Evolutionary conservation across 768 basidiomycete species (phyloP).

Genomic region (Paxillus rubicundulus): DNA sequence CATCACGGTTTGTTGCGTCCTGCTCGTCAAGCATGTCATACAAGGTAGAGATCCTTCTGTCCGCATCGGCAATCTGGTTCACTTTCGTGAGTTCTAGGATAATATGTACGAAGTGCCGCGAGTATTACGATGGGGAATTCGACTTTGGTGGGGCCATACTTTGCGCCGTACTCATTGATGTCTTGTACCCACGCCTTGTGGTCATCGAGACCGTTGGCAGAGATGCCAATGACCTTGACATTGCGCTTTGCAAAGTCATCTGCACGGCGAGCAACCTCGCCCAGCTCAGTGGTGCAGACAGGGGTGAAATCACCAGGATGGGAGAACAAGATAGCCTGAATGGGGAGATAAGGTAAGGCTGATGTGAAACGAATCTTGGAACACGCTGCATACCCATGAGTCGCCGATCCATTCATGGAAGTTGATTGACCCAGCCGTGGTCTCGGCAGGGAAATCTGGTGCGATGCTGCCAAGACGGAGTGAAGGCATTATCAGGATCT

Average conservation of each 20-base stretch:
- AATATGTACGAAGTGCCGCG: background rate
- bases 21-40: constrained; percentile 98
- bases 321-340: constrained; percentile 86
- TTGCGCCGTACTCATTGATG: constrained; percentile 77
- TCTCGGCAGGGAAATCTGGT: constrained; percentile 89
- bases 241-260: constrained; percentile 82
- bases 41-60: constrained; percentile 77
- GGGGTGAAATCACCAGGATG: constrained; percentile 94
- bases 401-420: constrained; percentile 92
- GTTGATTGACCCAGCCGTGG: constrained; percentile 81
- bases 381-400: constrained; percentile 68
- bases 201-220: constrained; percentile 82
- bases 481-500: constrained; percentile 36
- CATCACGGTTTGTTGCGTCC: constrained; percentile 86
- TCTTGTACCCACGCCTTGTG: constrained; percentile 90
- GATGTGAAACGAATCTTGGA: background rate
- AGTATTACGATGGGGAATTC: constrained; percentile 82
- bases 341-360: background rate
- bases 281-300: constrained; percentile 96
- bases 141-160: constrained; percentile 67
- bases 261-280: constrained; percentile 87
- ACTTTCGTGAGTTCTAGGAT: constrained; percentile 9
- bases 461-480: constrained; percentile 86
- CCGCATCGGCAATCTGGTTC: constrained; percentile 83
- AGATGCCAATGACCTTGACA: constrained; percentile 93